phyloP scores from a whole-genome alignment of 2,329 filamentous ascomycete species.

The Diaporthe vaccinii region DNA sequence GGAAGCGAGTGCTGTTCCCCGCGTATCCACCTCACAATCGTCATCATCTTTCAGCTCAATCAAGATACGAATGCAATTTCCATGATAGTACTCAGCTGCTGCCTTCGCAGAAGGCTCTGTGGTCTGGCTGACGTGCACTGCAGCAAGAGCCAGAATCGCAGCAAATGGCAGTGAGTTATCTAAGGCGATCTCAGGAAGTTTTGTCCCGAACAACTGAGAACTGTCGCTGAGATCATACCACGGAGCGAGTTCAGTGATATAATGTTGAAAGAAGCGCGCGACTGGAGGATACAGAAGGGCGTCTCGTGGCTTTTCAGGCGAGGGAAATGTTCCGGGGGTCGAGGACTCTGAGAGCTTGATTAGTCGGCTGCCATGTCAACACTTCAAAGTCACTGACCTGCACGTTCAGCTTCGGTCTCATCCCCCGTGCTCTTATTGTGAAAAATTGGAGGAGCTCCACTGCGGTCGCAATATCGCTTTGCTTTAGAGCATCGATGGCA shows the following conservation, averaged over 20 bases:
- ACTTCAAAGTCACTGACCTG: not conserved
- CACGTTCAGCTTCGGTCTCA: too few species aligned
- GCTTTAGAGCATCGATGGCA: slow-evolving; percentile 2
- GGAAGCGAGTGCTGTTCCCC: slow-evolving; percentile 58
- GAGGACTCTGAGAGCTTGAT: not conserved
- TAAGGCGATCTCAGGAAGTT: slow-evolving; percentile 41
- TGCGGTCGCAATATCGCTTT: slow-evolving; percentile 10
- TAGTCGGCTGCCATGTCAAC: not conserved
- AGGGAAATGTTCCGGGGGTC: not conserved
- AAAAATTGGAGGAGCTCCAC: not conserved
- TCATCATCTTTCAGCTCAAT: slow-evolving; percentile 25
- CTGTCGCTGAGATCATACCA: slow-evolving; percentile 16
- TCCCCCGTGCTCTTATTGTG: not conserved
- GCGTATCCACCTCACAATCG: not conserved
- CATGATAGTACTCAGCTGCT: slow-evolving; percentile 56
- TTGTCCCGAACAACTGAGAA: not conserved
- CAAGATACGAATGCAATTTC: slow-evolving; percentile 53
- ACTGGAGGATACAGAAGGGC: not conserved
- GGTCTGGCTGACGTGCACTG: slow-evolving; percentile 55
- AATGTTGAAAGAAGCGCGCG: not conserved
- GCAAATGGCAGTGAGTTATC: slow-evolving; percentile 58
- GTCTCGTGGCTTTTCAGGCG: not conserved
- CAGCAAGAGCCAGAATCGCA: slow-evolving; percentile 60
- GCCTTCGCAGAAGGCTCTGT: slow-evolving; percentile 46
- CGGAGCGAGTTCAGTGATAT: not conserved